Conservation (phyloP, 2,329 filamentous ascomycete species). For the Fusarium sp. region DNA sequence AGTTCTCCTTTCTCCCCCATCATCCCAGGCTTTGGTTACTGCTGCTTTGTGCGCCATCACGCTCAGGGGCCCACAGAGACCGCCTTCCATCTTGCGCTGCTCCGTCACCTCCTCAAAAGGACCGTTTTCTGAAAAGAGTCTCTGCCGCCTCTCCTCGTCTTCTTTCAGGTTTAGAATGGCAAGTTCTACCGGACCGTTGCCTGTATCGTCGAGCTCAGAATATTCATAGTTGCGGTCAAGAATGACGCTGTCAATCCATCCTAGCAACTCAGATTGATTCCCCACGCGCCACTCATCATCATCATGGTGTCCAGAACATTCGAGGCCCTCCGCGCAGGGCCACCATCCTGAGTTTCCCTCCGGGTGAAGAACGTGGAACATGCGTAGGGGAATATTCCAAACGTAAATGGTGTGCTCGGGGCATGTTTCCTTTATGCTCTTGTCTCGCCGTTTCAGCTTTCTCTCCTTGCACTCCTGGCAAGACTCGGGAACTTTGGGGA, state of each 20-base stretch:
- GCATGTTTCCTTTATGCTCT: neutral
- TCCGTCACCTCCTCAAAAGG: neutral
- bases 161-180: neutral
- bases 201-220: neutral
- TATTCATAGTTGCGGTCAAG: neutral
- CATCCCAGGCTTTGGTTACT: neutral
- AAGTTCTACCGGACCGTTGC: neutral
- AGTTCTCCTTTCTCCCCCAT: neutral
- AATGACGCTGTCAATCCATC: neutral
- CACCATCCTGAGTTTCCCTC: neutral
- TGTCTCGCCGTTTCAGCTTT: neutral
- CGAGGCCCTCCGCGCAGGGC: neutral
- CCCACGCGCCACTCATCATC: neutral
- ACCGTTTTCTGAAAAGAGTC: neutral
- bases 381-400: neutral
- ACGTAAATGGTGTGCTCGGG: neutral
- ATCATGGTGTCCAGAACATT: neutral
- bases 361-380: neutral
- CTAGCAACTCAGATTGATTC: neutral
- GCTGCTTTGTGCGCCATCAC: neutral
- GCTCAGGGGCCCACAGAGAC: neutral
- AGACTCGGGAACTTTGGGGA: neutral
- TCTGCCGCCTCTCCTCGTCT: neutral
- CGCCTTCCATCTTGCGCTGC: neutral
- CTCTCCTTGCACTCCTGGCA: neutral